phyloP scores from a whole-genome alignment of 163 green algal species.

The Scenedesmus sp. region DNA sequence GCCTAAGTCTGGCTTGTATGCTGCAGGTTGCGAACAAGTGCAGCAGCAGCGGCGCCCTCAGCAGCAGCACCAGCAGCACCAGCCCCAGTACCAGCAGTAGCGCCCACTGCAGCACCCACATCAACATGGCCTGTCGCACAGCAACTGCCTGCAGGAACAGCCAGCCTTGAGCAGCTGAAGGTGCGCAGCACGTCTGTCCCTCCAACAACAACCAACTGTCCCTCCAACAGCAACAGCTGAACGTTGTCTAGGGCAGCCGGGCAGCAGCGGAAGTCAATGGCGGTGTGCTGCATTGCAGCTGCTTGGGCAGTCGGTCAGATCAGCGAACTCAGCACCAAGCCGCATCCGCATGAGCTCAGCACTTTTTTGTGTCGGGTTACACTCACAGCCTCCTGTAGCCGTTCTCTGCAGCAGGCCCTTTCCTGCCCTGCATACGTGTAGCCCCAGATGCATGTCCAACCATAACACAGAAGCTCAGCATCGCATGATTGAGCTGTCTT shows the following conservation, averaged over 20 bases:
- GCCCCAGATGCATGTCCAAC: no score
- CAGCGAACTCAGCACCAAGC: no score
- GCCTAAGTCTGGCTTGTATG: not conserved
- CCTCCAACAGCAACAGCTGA: no score
- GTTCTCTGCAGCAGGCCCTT: no score
- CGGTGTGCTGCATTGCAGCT: not conserved
- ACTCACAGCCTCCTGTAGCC: no score
- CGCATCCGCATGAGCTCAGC: no score
- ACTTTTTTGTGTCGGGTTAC: no score
- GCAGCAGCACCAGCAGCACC: not conserved
- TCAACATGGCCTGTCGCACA: not conserved
- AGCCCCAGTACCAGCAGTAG: not conserved
- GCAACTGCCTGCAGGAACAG: not conserved
- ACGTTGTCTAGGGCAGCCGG: no score
- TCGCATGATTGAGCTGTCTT: not conserved
- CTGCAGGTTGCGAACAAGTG: not conserved
- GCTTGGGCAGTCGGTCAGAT: no score
- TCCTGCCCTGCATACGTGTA: no score
- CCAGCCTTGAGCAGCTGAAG: constrained; percentile 1
- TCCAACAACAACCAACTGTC: no score
- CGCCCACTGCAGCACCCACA: not conserved
- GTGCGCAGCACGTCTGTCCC: no score
- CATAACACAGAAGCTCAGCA: not conserved
- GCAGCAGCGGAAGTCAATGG: not conserved
- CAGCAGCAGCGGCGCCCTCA: not conserved